Percentiles rank a stretch among this genome's conserved stretches.
Conservation (phyloP, 202 grass and related monocot species). For the Sporobolus alterniflorus region DNA sequence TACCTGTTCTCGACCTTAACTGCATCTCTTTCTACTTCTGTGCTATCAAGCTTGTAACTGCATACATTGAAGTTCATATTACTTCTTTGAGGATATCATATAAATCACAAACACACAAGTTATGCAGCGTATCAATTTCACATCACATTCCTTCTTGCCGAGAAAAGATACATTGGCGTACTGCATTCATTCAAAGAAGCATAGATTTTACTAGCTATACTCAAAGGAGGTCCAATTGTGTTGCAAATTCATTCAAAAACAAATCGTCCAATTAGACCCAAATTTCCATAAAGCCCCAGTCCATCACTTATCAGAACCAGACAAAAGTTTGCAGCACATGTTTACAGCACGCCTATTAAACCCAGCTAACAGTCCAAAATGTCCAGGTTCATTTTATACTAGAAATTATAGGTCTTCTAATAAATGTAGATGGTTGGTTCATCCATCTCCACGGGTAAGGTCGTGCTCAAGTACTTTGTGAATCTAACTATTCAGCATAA, state of each 20-base stretch:
- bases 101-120: background rate
- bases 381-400: background rate
- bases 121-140: background rate
- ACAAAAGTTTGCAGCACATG: background rate
- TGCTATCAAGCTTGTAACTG: slow-evolving; percentile 75
- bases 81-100: slow-evolving; percentile 5
- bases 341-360: background rate
- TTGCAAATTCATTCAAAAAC: background rate
- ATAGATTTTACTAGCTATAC: background rate
- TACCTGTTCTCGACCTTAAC: slow-evolving; percentile 75
- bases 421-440: background rate
- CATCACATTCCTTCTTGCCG: too few relatives aligned
- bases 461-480: slow-evolving; percentile 3
- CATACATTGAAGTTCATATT: slow-evolving; percentile 33
- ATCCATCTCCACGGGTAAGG: background rate
- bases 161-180: background rate
- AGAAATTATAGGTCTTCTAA: background rate
- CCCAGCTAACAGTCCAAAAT: background rate
- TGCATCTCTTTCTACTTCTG: slow-evolving; percentile 63
- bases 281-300: too few relatives aligned
- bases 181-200: background rate
- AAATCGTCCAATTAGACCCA: background rate
- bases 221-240: background rate
- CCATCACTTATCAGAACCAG: too few relatives aligned
- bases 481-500: slow-evolving; percentile 20